Percentiles rank a stretch among this genome's conserved stretches.
Conservation (phyloP, 257 asterid genomes). For the Solanum acaule region DNA sequence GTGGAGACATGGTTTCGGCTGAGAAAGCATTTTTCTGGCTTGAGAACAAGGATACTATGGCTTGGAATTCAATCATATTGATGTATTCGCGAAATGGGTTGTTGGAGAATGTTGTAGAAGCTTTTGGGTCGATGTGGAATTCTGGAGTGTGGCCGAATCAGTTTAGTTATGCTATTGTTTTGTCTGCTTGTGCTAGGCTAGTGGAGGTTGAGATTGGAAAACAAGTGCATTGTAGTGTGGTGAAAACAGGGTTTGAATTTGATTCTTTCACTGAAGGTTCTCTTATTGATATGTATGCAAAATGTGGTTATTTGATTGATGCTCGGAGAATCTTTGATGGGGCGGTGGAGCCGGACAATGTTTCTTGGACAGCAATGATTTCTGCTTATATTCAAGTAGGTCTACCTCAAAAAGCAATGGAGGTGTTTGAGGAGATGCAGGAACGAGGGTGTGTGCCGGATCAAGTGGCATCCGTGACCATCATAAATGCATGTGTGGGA, state of each 20-base stretch:
- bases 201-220: conserved; percentile 36
- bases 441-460: conserved; percentile 49
- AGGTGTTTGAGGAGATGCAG: conserved; percentile 55
- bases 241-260: conserved; percentile 41
- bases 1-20: conserved; percentile 52
- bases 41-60: conserved; percentile 36
- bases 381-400: conserved; percentile 67
- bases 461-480: conserved; percentile 58
- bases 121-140: conserved; percentile 45
- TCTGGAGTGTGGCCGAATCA: conserved; percentile 54
- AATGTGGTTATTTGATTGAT: conserved; percentile 42
- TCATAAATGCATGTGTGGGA: conserved; percentile 48
- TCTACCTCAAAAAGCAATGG: conserved; percentile 42
- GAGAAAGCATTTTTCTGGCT: conserved; percentile 40
- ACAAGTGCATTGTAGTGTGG: conserved; percentile 48
- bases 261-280: conserved; percentile 66
- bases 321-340: conserved; percentile 63
- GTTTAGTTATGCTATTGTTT: conserved; percentile 61
- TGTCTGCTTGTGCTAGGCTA: conserved; percentile 68
- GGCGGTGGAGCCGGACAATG: conserved; percentile 38
- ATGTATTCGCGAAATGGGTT: conserved; percentile 57
- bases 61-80: conserved; percentile 79
- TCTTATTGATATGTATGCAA: conserved; percentile 78
- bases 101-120: conserved; percentile 27
- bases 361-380: conserved; percentile 85